A percentile compares a stretch with the other conserved stretches of the same genome.
Evolutionary conservation across 768 basidiomycete species (phyloP).

Genomic region (Pisolithus tinctorius): DNA sequence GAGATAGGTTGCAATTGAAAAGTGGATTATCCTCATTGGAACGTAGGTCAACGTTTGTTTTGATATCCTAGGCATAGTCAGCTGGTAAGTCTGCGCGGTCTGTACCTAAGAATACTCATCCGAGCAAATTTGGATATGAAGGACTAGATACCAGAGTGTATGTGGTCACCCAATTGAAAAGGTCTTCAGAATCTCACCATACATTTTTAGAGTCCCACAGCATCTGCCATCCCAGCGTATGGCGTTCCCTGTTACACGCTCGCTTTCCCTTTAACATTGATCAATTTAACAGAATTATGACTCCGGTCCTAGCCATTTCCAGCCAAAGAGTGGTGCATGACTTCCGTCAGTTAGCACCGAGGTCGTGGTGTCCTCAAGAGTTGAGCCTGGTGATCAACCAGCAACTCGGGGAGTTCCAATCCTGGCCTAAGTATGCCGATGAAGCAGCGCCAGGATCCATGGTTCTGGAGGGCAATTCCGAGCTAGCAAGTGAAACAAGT

Average conservation of each 20-base stretch:
- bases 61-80: neutral
- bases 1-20: neutral
- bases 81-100: neutral
- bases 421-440: too few relatives aligned
- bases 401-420: neutral
- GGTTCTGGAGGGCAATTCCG: too few relatives aligned
- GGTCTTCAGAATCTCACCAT: neutral
- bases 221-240: neutral
- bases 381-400: neutral
- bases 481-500: too few relatives aligned
- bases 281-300: neutral
- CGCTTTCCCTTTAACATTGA: neutral
- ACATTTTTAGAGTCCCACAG: neutral
- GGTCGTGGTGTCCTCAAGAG: neutral
- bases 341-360: neutral
- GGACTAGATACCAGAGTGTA: neutral
- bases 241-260: neutral
- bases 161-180: neutral
- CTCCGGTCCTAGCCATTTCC: neutral
- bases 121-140: neutral
- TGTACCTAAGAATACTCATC: neutral
- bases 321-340: neutral
- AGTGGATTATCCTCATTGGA: neutral
- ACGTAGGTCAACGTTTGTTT: neutral
- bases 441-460: too few relatives aligned